phyloP scores from a whole-genome alignment of 2,329 filamentous ascomycete species.

The Metarhizium anisopliae region DNA sequence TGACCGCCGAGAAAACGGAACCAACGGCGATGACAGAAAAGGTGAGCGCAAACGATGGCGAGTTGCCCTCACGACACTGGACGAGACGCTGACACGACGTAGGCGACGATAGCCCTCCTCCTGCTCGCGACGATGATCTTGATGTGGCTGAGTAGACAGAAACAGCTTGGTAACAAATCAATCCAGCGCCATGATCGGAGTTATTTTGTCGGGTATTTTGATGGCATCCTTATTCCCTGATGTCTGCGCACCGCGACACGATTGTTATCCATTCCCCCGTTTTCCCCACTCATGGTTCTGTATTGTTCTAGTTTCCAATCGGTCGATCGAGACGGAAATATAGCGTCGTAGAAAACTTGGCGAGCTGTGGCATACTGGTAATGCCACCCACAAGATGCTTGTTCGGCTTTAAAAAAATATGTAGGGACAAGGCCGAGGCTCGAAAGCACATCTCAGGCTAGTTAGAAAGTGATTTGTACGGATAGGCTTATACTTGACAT shows the following conservation, averaged over 20 bases:
- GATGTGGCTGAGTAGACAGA: conserved; percentile 72
- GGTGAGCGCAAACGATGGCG: conserved; percentile 38
- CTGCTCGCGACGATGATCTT: conserved; percentile 76
- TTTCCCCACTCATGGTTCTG: conserved; percentile 9
- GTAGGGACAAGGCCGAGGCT: background rate
- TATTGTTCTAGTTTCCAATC: conserved; percentile 12
- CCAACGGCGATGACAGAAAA: conserved; percentile 87
- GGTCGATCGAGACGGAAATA: conserved; percentile 11
- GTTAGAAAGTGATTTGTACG: conserved; percentile 8
- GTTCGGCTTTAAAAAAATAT: conserved; percentile 1
- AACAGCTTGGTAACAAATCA: background rate
- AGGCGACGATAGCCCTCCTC: conserved; percentile 59
- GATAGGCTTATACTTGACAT: background rate
- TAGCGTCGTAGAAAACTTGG: conserved; percentile 15
- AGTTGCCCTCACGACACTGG: background rate
- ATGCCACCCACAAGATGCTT: background rate
- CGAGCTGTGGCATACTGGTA: conserved; percentile 4
- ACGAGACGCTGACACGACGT: background rate
- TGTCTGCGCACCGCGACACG: conserved; percentile 8
- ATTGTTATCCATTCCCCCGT: background rate
- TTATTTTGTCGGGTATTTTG: conserved; percentile 5
- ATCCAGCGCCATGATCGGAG: background rate
- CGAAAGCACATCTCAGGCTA: conserved; percentile 6
- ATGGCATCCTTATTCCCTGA: conserved; percentile 8
- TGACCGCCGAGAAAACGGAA: conserved; percentile 65